These are phyloP conservation scores for Fragosphaeria purpurea DNA, from an alignment of 2,329 filamentous ascomycete genomes.

Conservation along the genomic window DNA sequence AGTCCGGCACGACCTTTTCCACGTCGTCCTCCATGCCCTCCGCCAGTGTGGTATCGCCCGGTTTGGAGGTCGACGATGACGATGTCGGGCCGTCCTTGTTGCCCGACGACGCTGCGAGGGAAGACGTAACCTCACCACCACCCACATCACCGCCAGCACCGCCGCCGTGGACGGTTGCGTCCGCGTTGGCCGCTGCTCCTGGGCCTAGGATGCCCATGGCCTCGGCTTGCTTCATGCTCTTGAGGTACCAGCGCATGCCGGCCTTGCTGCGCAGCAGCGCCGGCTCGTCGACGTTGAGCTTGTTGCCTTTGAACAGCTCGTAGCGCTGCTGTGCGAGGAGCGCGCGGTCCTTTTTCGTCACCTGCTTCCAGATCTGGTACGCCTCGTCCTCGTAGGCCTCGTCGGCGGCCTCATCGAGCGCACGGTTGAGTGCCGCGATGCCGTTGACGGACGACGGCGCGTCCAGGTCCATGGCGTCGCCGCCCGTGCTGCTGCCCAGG, in stretches of 20 bases:
- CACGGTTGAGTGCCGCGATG: constrained; percentile 48
- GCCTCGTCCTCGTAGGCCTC: constrained; percentile 85
- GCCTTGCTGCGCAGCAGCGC: constrained; percentile 76
- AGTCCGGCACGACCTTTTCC: constrained; percentile 79
- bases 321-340: constrained; percentile 76
- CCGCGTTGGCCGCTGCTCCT: constrained; percentile 5
- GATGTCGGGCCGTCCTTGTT: no score
- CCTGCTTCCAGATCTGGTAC: constrained; percentile 97
- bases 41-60: constrained; percentile 60
- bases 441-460: constrained; percentile 56
- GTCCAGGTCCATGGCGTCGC: constrained; percentile 83
- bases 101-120: no score
- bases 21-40: constrained; percentile 91
- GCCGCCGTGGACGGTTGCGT: neutral
- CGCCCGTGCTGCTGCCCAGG: constrained; percentile 65
- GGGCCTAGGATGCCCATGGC: constrained; percentile 31
- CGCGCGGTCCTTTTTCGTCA: constrained; percentile 92
- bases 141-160: neutral
- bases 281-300: constrained; percentile 76
- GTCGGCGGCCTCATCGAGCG: constrained; percentile 56
- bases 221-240: constrained; percentile 63
- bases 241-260: constrained; percentile 81
- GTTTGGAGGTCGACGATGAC: constrained; percentile 5
- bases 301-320: constrained; percentile 74
- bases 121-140: neutral